phyloP scores from a whole-genome alignment of 2,329 filamentous ascomycete species.

The Coleophoma cylindrospora region DNA sequence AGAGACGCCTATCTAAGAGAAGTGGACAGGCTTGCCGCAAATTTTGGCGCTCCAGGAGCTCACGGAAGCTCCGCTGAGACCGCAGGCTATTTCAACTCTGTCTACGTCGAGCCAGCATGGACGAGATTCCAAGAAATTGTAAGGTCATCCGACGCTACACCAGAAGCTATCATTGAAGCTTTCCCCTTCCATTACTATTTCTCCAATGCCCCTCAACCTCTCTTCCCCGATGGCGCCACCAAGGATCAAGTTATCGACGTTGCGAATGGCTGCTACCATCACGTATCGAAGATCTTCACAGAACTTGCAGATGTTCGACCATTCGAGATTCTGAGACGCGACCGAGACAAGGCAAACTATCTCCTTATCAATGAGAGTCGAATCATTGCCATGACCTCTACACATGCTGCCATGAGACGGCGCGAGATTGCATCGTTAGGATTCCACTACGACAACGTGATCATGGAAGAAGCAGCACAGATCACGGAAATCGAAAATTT shows the following conservation, averaged over 20 bases:
- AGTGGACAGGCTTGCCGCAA: constrained; percentile 79
- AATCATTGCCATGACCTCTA: constrained; percentile 97
- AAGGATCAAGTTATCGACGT: constrained; percentile 69
- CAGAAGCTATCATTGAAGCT: constrained; percentile 58
- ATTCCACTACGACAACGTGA: constrained; percentile 94
- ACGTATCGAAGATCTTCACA: constrained; percentile 85
- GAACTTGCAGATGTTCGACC: constrained; percentile 91
- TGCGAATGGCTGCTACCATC: constrained; percentile 78
- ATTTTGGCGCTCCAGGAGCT: constrained; percentile 83
- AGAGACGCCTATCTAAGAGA: constrained; percentile 73
- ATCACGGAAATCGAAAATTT: constrained; percentile 98
- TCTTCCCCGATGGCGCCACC: constrained; percentile 66
- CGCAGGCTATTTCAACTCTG: constrained; percentile 91
- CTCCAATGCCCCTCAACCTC: constrained; percentile 75
- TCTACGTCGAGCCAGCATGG: constrained; percentile 88
- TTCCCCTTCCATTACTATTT: constrained; percentile 94
- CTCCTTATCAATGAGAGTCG: constrained; percentile 93
- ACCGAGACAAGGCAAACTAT: constrained; percentile 93
- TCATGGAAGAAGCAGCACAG: constrained; percentile 98
- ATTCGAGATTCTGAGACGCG: constrained; percentile 86
- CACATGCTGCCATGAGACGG: constrained; percentile 90
- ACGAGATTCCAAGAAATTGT: constrained; percentile 70
- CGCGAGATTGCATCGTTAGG: constrained; percentile 87
- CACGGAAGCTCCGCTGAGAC: constrained; percentile 96
- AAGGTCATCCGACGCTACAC: constrained; percentile 48